Evolutionary conservation across 2,329 filamentous ascomycete genomes (phyloP).

Genomic region (Epichloe elymi): DNA sequence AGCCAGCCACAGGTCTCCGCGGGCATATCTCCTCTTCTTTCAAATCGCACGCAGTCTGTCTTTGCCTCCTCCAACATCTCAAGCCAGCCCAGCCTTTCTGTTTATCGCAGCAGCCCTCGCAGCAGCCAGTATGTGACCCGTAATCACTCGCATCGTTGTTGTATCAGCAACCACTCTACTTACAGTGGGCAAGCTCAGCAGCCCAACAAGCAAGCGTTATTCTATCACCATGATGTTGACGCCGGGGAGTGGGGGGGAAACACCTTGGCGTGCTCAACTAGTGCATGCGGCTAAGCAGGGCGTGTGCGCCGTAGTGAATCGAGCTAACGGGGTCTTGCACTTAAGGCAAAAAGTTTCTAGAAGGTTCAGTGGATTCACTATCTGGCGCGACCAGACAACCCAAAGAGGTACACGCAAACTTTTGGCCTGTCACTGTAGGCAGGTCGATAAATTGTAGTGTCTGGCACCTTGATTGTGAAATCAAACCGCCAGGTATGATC

Average conservation of each 20-base stretch:
- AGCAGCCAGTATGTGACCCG: background rate
- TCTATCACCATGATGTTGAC: constrained; percentile 3
- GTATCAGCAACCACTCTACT: constrained; percentile 3
- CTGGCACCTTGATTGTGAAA: too few relatives aligned
- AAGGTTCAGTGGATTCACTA: constrained; percentile 28
- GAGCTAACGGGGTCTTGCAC: constrained; percentile 19
- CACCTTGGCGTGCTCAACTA: background rate
- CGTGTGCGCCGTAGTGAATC: background rate
- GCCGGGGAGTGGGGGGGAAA: background rate
- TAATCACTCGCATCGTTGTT: constrained; percentile 4
- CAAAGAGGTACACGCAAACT: too few relatives aligned
- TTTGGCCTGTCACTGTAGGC: too few relatives aligned
- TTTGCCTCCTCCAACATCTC: background rate
- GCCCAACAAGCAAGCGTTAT: background rate
- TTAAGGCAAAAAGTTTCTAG: constrained; percentile 26
- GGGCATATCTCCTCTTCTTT: background rate
- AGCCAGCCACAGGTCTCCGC: background rate
- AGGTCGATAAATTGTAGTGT: too few relatives aligned
- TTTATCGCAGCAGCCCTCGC: background rate
- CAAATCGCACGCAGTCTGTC: background rate
- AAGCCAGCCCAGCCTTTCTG: constrained; percentile 1
- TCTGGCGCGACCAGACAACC: too few relatives aligned
- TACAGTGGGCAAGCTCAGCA: background rate
- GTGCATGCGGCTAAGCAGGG: background rate
- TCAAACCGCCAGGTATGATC: too few relatives aligned